These are phyloP conservation scores for Jatropha multifida DNA, from an alignment of 441 rosid genomes.

Conservation along the genomic window DNA sequence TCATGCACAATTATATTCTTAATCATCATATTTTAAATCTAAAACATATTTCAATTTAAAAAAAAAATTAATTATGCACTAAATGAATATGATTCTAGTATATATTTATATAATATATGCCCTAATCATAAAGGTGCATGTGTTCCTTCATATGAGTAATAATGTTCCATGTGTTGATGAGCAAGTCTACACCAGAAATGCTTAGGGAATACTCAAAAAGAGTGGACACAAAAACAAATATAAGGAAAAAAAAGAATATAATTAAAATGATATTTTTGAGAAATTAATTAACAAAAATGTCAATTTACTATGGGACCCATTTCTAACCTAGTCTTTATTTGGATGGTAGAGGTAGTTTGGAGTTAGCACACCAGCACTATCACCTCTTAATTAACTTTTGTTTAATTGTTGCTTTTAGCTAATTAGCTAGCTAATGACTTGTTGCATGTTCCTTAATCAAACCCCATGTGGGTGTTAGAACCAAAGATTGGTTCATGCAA, in stretches of 20 bases:
- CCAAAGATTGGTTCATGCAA: slow-evolving; percentile 22
- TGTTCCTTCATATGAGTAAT: slow-evolving; percentile 27
- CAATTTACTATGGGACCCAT: slow-evolving; percentile 17
- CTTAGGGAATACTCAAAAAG: slow-evolving; percentile 37
- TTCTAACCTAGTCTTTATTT: background rate
- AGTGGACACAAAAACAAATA: background rate
- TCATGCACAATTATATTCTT: too few relatives aligned
- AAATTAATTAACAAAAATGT: background rate
- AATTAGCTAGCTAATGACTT: background rate
- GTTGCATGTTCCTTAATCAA: slow-evolving; percentile 19
- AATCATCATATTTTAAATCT: too few relatives aligned
- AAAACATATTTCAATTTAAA: too few relatives aligned
- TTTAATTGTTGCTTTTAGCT: slow-evolving; percentile 14
- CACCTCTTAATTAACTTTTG: background rate
- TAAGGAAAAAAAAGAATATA: background rate
- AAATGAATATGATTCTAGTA: background rate
- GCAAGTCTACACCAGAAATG: slow-evolving; percentile 36
- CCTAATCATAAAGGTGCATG: slow-evolving; percentile 29
- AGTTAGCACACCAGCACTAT: slow-evolving; percentile 25
- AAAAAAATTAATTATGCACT: too few relatives aligned
- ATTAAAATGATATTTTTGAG: background rate
- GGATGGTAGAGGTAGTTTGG: slow-evolving; percentile 18
- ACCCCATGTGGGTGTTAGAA: slow-evolving; percentile 30
- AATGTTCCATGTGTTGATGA: slow-evolving; percentile 33
- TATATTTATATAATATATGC: background rate